Conservation (phyloP, 257 asterid species). For the Solanum ahanhuiri region DNA sequence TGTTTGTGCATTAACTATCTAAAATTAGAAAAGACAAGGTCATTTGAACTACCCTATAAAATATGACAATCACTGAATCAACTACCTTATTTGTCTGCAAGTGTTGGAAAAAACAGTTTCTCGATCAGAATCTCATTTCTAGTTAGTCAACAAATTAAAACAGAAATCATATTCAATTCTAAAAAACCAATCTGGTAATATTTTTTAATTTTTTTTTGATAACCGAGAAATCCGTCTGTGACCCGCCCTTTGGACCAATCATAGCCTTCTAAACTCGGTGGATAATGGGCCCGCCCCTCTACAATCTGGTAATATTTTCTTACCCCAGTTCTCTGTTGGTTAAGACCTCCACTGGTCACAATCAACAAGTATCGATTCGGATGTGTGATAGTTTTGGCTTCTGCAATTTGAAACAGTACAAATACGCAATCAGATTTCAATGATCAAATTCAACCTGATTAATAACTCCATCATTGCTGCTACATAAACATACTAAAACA, state of each 20-base stretch:
- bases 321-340: constrained; percentile 99
- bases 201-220: neutral
- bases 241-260: too few species aligned
- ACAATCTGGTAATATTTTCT: neutral
- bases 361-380: constrained; percentile 73
- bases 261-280: too few species aligned
- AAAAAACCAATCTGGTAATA: neutral
- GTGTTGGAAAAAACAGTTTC: neutral
- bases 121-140: neutral
- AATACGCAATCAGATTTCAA: neutral
- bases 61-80: neutral
- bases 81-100: neutral
- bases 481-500: neutral
- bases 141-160: neutral
- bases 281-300: too few species aligned
- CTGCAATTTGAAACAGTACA: constrained; percentile 23
- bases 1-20: neutral
- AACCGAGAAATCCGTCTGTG: too few species aligned
- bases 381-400: constrained; percentile 41
- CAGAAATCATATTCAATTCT: neutral
- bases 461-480: neutral
- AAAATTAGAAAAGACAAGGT: neutral
- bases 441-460: neutral
- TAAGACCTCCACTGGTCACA: constrained; percentile 96
- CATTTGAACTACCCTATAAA: neutral